phyloP scores from a whole-genome alignment of 495 filamentous ascomycete species.

The Penicillium fimorum region DNA sequence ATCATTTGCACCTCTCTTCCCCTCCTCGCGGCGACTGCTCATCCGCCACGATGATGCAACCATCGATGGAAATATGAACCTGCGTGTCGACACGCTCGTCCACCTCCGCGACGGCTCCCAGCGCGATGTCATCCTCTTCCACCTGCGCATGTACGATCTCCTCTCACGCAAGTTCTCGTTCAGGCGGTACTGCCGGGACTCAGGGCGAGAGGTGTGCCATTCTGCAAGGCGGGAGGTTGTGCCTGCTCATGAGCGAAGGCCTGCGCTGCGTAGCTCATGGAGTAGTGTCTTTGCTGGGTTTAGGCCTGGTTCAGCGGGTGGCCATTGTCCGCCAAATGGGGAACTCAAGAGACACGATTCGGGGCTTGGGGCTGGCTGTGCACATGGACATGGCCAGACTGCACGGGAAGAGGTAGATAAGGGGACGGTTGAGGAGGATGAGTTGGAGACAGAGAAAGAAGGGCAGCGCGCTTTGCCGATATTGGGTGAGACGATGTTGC shows the following conservation, averaged over 20 bases:
- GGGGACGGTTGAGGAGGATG: background rate
- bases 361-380: conserved; percentile 47
- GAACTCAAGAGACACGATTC: conserved; percentile 53
- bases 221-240: conserved; percentile 68
- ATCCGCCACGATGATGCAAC: conserved; percentile 93
- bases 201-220: conserved; percentile 90
- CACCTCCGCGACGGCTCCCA: conserved; percentile 50
- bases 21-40: conserved; percentile 71
- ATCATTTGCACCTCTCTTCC: conserved; percentile 85
- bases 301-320: conserved; percentile 52
- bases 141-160: conserved; percentile 93
- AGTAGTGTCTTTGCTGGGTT: conserved; percentile 71
- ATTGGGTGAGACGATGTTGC: conserved; percentile 70
- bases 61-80: conserved; percentile 94
- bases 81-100: conserved; percentile 81
- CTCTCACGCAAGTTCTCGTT: conserved; percentile 84
- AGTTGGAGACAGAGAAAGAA: background rate
- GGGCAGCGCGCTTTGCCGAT: conserved; percentile 10
- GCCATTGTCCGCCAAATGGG: conserved; percentile 17
- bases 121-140: conserved; percentile 81
- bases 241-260: conserved; percentile 47
- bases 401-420: conserved; percentile 31
- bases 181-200: conserved; percentile 87
- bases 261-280: conserved; percentile 67
- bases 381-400: conserved; percentile 53